Conservation (phyloP, 805 yeast species). For the Sungouiella thailandica region DNA sequence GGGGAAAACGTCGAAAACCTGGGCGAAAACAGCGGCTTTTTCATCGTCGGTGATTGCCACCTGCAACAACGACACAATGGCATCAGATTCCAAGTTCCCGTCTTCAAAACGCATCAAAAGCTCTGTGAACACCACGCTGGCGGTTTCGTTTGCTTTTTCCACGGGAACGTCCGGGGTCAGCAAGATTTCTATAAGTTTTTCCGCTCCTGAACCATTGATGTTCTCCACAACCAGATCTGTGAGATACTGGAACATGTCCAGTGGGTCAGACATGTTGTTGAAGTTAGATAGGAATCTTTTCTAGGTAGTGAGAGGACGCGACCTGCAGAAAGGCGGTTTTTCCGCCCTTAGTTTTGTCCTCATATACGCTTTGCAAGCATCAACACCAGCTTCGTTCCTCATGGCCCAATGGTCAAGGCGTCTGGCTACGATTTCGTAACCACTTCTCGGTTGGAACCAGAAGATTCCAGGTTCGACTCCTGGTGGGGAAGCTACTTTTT, state of each 20-base stretch:
- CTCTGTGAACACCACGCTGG: constrained; percentile 30
- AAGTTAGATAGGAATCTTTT: too few relatives aligned
- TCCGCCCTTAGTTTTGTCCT: too few relatives aligned
- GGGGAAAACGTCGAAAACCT: constrained; percentile 36
- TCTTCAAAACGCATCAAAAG: constrained; percentile 24
- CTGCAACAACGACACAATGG: constrained; percentile 20
- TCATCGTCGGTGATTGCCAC: constrained; percentile 26
- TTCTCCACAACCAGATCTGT: constrained; percentile 28
- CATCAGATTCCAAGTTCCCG: constrained; percentile 11
- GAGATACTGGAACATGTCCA: constrained; percentile 15
- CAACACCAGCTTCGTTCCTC: constrained; percentile 59
- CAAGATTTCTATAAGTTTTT: constrained; percentile 26
- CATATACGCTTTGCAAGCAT: too few relatives aligned
- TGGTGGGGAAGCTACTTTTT: constrained; percentile 44
- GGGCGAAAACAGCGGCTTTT: constrained; percentile 32
- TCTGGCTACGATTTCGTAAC: constrained; percentile 56
- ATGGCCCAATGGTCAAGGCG: constrained; percentile 73
- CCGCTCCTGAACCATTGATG: constrained; percentile 28
- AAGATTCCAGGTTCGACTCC: constrained; percentile 51
- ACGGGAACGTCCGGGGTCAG: constrained; percentile 20
- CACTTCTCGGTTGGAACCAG: constrained; percentile 42
- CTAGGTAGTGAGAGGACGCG: too few relatives aligned
- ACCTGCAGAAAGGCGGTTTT: too few relatives aligned
- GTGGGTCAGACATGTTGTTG: not conserved
- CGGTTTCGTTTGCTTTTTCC: constrained; percentile 12